A percentile compares a stretch with the other conserved stretches of the same genome.
phyloP scores from a whole-genome alignment of 139 green algal genomes.

The Chlorella sp. region DNA sequence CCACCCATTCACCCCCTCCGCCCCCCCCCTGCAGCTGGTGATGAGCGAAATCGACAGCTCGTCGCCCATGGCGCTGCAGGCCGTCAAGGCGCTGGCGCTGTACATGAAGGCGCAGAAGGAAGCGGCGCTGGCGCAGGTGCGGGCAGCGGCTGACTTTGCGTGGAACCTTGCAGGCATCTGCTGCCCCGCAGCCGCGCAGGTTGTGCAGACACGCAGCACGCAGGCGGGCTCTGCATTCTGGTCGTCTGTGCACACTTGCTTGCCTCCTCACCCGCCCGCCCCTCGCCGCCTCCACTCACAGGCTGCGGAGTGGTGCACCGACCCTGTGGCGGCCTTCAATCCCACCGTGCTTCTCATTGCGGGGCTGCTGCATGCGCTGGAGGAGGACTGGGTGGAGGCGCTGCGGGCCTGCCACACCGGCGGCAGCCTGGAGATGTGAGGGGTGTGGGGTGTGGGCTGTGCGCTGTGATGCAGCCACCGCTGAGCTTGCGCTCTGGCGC shows the following conservation, averaged over 20 bases:
- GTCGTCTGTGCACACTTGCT: no score
- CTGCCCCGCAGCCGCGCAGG: no score
- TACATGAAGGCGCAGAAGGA: slow-evolving; percentile 71
- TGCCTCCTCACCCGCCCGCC: slow-evolving; percentile 80
- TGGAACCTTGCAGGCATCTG: no score
- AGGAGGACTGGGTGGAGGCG: slow-evolving; percentile 94
- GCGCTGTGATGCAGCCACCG: not conserved
- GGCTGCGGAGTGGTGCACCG: no score
- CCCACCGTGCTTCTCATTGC: slow-evolving; percentile 84
- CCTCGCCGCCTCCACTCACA: no score
- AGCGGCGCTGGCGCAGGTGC: slow-evolving; percentile 5
- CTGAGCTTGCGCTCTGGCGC: no score
- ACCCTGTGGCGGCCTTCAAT: slow-evolving; percentile 65
- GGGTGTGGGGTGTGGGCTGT: not conserved
- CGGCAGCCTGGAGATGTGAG: slow-evolving; percentile 84
- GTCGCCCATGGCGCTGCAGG: slow-evolving; percentile 81
- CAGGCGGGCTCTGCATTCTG: no score
- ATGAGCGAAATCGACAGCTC: slow-evolving; percentile 87
- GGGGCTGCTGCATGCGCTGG: slow-evolving; percentile 78
- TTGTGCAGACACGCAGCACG: no score
- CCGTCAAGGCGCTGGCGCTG: slow-evolving; percentile 91
- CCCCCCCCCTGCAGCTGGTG: slow-evolving; percentile 80
- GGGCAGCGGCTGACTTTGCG: no score
- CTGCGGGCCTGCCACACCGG: slow-evolving; percentile 87
- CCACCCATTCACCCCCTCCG: not conserved